These are phyloP conservation scores for Diaporthe capsici DNA, from an alignment of 2,329 filamentous ascomycete species.

Conservation along the genomic window DNA sequence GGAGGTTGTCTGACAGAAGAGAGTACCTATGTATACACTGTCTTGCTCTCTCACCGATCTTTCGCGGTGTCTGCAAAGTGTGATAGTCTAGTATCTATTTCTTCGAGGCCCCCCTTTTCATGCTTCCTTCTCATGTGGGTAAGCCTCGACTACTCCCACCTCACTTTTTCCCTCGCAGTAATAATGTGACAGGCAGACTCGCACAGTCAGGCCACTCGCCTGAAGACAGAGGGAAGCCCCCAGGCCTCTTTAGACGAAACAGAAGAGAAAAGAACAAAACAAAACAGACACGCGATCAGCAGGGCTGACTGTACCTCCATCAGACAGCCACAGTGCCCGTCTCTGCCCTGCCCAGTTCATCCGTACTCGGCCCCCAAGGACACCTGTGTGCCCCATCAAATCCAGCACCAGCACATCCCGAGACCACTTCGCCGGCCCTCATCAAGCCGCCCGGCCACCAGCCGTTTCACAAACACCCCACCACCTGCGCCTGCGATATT, in stretches of 20 bases:
- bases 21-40: not conserved
- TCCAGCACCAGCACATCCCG: not conserved
- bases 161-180: not conserved
- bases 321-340: not conserved
- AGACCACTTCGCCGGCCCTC: slow-evolving; percentile 18
- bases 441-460: not conserved
- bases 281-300: not conserved
- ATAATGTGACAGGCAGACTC: not conserved
- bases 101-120: not conserved
- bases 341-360: not conserved
- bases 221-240: not conserved
- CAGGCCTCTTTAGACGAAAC: slow-evolving; percentile 36
- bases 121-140: slow-evolving; percentile 24
- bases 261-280: not conserved
- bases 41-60: slow-evolving; percentile 9
- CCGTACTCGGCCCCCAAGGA: slow-evolving; percentile 11
- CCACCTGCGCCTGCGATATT: not conserved
- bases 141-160: slow-evolving; percentile 3
- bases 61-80: not conserved
- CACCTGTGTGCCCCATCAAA: not conserved
- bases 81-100: not conserved
- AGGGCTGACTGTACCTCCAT: slow-evolving; percentile 6
- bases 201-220: slow-evolving; percentile 4
- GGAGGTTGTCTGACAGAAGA: not conserved
- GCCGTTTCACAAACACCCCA: slow-evolving; percentile 15